These are phyloP conservation scores for Verticillium klebahnii DNA, from an alignment of 2,329 filamentous ascomycete genomes.

Conservation along the genomic window DNA sequence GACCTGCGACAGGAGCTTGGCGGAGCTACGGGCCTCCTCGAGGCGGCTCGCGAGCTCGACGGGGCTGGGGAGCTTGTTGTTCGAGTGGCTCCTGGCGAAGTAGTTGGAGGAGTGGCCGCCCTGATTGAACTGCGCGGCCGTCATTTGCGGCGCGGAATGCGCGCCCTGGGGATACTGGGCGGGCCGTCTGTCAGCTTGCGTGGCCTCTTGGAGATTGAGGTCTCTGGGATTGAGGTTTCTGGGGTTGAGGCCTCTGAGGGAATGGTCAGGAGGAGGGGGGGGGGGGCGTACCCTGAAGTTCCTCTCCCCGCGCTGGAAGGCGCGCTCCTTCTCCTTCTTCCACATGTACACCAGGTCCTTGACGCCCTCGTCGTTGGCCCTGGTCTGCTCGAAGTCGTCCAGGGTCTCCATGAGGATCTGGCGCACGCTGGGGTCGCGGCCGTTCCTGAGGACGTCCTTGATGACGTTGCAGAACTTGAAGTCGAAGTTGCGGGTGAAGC, in stretches of 20 bases:
- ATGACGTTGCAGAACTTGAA: conserved; percentile 73
- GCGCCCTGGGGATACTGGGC: background rate
- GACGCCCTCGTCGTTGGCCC: conserved; percentile 70
- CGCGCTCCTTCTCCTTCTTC: conserved; percentile 76
- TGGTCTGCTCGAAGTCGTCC: conserved; percentile 69
- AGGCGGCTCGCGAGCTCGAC: conserved; percentile 77
- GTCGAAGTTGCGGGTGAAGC: conserved; percentile 89
- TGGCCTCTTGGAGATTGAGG: background rate
- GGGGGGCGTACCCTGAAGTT: background rate
- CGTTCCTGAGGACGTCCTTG: conserved; percentile 68
- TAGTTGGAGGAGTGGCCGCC: conserved; percentile 49
- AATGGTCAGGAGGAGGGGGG: background rate
- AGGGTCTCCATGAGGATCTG: conserved; percentile 86
- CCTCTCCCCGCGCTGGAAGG: conserved; percentile 21
- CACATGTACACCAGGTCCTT: conserved; percentile 76
- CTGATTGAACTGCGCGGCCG: background rate
- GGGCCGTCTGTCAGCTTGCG: background rate
- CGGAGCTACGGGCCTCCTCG: conserved; percentile 86
- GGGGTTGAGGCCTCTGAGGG: too few relatives aligned
- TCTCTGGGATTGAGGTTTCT: too few relatives aligned
- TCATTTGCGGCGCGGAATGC: background rate
- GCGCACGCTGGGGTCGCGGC: conserved; percentile 70
- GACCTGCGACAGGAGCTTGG: conserved; percentile 87
- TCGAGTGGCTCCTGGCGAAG: conserved; percentile 47
- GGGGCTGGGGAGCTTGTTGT: conserved; percentile 56